These are phyloP conservation scores for Hemileccinum impolitum DNA, from an alignment of 768 basidiomycete genomes.

Conservation along the genomic window DNA sequence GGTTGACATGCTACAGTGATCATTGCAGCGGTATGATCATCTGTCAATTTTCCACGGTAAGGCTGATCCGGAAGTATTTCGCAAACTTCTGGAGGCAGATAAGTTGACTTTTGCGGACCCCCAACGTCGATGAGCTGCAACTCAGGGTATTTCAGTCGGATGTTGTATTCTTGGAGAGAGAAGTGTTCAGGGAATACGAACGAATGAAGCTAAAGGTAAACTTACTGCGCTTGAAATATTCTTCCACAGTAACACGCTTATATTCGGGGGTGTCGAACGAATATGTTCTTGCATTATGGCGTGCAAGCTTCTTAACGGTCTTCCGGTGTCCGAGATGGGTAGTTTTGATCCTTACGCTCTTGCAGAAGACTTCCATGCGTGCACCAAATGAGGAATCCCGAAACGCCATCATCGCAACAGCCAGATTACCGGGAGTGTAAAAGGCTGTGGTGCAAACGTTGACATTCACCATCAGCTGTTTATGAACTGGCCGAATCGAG, in stretches of 20 bases:
- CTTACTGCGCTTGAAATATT: conserved; percentile 48
- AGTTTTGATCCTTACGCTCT: conserved; percentile 62
- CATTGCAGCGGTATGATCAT: conserved; percentile 51
- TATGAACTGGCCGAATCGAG: conserved; percentile 38
- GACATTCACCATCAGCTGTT: conserved; percentile 52
- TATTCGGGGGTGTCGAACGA: conserved; percentile 40
- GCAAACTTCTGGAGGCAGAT: conserved; percentile 48
- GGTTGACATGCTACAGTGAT: conserved; percentile 47
- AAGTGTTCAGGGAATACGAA: background rate
- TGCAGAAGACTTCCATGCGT: conserved; percentile 57
- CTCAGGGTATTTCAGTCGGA: conserved; percentile 36
- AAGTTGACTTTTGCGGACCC: conserved; percentile 35
- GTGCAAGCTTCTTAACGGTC: conserved; percentile 56
- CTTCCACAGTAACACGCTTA: conserved; percentile 42
- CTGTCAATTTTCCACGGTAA: conserved; percentile 50
- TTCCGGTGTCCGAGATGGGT: conserved; percentile 74
- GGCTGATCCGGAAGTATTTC: conserved; percentile 42
- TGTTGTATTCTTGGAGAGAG: conserved; percentile 39
- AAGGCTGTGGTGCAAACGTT: conserved; percentile 52
- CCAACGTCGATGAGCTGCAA: conserved; percentile 50
- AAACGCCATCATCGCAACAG: conserved; percentile 41
- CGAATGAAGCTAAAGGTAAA: background rate
- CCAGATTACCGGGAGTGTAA: conserved; percentile 42
- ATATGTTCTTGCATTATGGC: conserved; percentile 37
- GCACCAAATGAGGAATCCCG: conserved; percentile 54